phyloP scores from a whole-genome alignment of 2,329 filamentous ascomycete genomes.

The Aspergillus neotritici region DNA sequence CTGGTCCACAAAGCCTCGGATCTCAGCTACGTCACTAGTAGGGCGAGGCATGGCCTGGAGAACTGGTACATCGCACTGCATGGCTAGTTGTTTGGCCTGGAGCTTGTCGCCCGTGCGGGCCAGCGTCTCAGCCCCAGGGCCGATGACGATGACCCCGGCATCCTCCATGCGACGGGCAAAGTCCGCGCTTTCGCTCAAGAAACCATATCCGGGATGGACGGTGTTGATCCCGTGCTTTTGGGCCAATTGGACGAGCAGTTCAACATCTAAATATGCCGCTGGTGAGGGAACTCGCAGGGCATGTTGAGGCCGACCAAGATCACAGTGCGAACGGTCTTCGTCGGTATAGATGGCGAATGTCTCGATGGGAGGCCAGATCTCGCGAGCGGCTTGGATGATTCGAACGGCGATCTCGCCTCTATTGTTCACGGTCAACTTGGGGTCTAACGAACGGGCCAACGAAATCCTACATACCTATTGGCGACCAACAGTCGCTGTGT shows the following conservation, averaged over 20 bases:
- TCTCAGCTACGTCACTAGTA: constrained; percentile 39
- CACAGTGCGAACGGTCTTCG: constrained; percentile 52
- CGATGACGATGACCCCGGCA: constrained; percentile 46
- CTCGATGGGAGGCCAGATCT: constrained; percentile 47
- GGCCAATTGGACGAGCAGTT: constrained; percentile 44
- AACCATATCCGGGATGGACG: constrained; percentile 57
- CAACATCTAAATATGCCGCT: constrained; percentile 50
- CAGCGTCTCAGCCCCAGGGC: constrained; percentile 55
- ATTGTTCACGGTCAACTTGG: not conserved
- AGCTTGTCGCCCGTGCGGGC: constrained; percentile 53
- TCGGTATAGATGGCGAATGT: constrained; percentile 53
- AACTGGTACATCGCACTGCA: constrained; percentile 48
- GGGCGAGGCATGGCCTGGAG: constrained; percentile 44
- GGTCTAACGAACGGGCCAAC: not conserved
- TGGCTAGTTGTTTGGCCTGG: constrained; percentile 48
- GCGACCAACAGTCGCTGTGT: constrained; percentile 50
- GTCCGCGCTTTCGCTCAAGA: constrained; percentile 54
- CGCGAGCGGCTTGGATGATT: constrained; percentile 55
- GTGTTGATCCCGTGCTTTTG: constrained; percentile 50
- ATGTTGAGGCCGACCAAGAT: constrained; percentile 43
- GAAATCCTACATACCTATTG: constrained; percentile 41
- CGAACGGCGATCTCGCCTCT: constrained; percentile 61
- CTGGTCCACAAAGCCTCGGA: constrained; percentile 54
- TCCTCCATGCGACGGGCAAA: constrained; percentile 48
- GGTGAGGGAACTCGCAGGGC: constrained; percentile 48